Evolutionary conservation across 2,329 filamentous ascomycete genomes (phyloP).

Genomic region (Alternaria panax): DNA sequence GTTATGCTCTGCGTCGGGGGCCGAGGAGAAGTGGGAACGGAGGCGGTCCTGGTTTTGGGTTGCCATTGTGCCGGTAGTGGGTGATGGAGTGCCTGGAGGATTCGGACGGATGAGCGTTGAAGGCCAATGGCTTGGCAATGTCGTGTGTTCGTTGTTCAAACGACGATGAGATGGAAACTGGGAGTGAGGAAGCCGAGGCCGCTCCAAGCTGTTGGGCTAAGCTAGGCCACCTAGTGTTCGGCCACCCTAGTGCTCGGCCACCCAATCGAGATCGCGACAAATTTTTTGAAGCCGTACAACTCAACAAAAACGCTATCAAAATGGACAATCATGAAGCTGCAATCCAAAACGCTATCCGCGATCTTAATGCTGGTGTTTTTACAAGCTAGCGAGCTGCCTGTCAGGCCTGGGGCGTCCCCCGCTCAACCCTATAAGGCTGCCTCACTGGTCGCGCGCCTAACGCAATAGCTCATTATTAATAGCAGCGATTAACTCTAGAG

Average conservation of each 20-base stretch:
- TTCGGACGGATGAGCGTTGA: background rate
- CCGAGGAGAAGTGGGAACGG: constrained; percentile 53
- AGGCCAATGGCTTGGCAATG: background rate
- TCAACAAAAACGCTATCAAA: too few relatives aligned
- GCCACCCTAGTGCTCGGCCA: too few relatives aligned
- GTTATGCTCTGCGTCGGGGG: constrained; percentile 50
- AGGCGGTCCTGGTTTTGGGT: constrained; percentile 48
- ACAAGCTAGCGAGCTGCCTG: background rate
- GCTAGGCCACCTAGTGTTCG: too few relatives aligned
- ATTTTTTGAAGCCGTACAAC: too few relatives aligned
- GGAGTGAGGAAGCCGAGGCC: background rate
- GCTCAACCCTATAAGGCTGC: too few relatives aligned
- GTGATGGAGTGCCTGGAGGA: background rate
- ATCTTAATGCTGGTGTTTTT: background rate
- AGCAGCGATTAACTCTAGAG: constrained; percentile 22
- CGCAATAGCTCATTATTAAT: constrained; percentile 9
- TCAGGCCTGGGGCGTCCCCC: too few relatives aligned
- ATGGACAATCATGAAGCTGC: too few relatives aligned
- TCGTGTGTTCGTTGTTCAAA: background rate
- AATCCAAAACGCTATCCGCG: background rate
- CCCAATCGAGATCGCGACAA: too few relatives aligned
- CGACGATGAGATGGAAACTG: background rate
- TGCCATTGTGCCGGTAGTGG: constrained; percentile 19
- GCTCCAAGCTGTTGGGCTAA: background rate
- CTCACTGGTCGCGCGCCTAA: too few relatives aligned